Evolutionary conservation across 352 stramenopile genomes (phyloP).

Genomic region (Pythium coloratum): DNA sequence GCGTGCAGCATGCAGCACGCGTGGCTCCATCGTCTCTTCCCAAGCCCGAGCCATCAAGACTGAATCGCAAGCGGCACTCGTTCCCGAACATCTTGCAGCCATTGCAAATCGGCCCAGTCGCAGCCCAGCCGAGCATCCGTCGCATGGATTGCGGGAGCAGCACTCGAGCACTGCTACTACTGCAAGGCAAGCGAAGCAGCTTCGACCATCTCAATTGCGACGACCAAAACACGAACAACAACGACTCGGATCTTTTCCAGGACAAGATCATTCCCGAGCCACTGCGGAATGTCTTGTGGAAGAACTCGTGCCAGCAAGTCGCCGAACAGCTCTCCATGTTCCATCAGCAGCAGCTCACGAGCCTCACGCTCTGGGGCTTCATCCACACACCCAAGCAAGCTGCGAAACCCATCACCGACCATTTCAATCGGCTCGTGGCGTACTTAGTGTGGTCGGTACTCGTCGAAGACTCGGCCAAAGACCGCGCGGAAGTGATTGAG

Average conservation of each 20-base stretch:
- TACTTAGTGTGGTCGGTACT: slow-evolving; percentile 81
- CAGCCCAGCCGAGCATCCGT: slow-evolving; percentile 1
- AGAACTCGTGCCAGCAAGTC: slow-evolving; percentile 49
- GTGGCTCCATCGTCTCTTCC: slow-evolving; percentile 29
- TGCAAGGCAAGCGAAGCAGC: slow-evolving; percentile 20
- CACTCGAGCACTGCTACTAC: slow-evolving; percentile 12
- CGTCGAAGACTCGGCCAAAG: slow-evolving; percentile 62
- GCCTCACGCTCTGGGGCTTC: slow-evolving; percentile 58
- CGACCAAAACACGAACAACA: slow-evolving; percentile 1
- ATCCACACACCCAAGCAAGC: slow-evolving; percentile 44
- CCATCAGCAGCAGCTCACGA: slow-evolving; percentile 52
- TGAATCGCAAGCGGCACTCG: slow-evolving; percentile 64
- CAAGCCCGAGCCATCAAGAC: slow-evolving; percentile 20
- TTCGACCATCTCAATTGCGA: slow-evolving; percentile 18
- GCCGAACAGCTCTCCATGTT: slow-evolving; percentile 70
- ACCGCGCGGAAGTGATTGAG: slow-evolving; percentile 71
- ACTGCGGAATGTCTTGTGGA: slow-evolving; percentile 51
- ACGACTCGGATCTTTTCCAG: slow-evolving; percentile 44
- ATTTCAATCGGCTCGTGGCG: slow-evolving; percentile 63
- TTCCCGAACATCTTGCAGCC: slow-evolving; percentile 59
- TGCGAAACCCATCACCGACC: slow-evolving; percentile 52
- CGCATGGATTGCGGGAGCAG: background rate
- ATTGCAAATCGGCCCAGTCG: slow-evolving; percentile 18
- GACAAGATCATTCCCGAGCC: slow-evolving; percentile 46
- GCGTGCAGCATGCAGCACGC: slow-evolving; percentile 14